These are phyloP conservation scores for Zygosaccharomyces siamensis DNA, from an alignment of 805 yeast species.

Conservation along the genomic window DNA sequence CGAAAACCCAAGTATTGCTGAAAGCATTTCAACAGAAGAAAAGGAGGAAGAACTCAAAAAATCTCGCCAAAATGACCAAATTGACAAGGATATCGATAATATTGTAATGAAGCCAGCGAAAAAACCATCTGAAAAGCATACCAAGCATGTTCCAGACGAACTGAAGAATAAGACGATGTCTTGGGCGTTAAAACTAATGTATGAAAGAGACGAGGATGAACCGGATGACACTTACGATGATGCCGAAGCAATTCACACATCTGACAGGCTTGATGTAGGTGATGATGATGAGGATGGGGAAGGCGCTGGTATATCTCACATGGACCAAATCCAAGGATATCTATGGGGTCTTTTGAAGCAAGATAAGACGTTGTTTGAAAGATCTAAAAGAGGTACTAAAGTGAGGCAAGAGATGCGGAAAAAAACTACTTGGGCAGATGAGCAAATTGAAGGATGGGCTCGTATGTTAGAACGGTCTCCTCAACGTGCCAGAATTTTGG, in stretches of 20 bases:
- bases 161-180: slow-evolving; percentile 53
- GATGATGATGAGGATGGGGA: slow-evolving; percentile 16
- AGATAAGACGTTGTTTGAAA: slow-evolving; percentile 46
- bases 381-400: slow-evolving; percentile 46
- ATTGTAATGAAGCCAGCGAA: slow-evolving; percentile 2
- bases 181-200: slow-evolving; percentile 57
- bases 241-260: slow-evolving; percentile 33
- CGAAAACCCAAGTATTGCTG: slow-evolving; percentile 52
- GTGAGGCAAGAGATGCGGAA: slow-evolving; percentile 48
- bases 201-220: slow-evolving; percentile 79
- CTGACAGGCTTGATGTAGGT: slow-evolving; percentile 9
- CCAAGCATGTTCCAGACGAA: slow-evolving; percentile 40
- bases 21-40: slow-evolving; percentile 22
- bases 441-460: slow-evolving; percentile 93
- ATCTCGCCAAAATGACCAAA: slow-evolving; percentile 9
- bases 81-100: slow-evolving; percentile 14
- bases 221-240: slow-evolving; percentile 75
- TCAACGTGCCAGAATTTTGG: slow-evolving; percentile 53
- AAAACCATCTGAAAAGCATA: slow-evolving; percentile 1
- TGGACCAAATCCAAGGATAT: slow-evolving; percentile 47
- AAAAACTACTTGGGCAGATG: slow-evolving; percentile 71
- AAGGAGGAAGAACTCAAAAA: slow-evolving; percentile 2
- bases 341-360: slow-evolving; percentile 54
- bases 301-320: slow-evolving; percentile 22
- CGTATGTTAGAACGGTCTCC: slow-evolving; percentile 67